Conservation (phyloP, 1,284 basidiomycete species). For the Salmacisia buchloeana region DNA sequence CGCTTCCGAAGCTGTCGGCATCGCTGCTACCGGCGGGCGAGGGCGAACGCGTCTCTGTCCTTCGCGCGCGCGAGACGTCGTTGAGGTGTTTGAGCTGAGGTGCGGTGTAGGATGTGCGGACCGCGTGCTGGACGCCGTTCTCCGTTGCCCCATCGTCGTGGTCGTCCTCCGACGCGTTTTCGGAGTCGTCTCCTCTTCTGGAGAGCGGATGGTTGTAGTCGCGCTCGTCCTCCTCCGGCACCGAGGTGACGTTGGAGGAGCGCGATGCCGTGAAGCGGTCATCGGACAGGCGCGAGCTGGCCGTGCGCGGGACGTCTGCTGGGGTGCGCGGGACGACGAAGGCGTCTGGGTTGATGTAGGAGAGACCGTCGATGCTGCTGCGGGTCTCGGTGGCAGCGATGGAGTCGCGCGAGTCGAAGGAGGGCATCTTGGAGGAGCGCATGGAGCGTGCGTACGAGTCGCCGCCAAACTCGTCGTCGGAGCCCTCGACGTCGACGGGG, state of each 20-base stretch:
- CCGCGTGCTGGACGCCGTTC: not conserved
- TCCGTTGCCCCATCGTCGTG: not conserved
- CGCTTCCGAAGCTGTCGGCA: not conserved
- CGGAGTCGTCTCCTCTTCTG: not conserved
- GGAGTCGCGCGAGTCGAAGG: not conserved
- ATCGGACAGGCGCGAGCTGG: not conserved
- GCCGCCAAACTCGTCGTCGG: slow-evolving; percentile 6
- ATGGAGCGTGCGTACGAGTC: not conserved
- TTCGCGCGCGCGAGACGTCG: not conserved
- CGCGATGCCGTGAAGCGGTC: not conserved
- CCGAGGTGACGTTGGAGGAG: not conserved
- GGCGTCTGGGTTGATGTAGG: not conserved
- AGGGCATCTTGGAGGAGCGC: not conserved
- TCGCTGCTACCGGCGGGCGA: not conserved
- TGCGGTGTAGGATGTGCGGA: not conserved
- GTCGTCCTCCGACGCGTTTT: too few species aligned
- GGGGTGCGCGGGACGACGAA: not conserved
- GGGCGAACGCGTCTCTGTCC: too few species aligned
- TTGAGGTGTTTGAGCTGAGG: not conserved
- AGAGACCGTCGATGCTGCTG: slow-evolving; percentile 2
- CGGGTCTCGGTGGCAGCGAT: not conserved
- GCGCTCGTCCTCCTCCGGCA: not conserved
- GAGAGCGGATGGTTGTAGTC: not conserved
- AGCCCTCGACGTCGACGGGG: slow-evolving; percentile 3
- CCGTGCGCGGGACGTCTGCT: not conserved